These are phyloP conservation scores for Camelina laxa DNA, from an alignment of 345 rosid genomes.

Conservation along the genomic window DNA sequence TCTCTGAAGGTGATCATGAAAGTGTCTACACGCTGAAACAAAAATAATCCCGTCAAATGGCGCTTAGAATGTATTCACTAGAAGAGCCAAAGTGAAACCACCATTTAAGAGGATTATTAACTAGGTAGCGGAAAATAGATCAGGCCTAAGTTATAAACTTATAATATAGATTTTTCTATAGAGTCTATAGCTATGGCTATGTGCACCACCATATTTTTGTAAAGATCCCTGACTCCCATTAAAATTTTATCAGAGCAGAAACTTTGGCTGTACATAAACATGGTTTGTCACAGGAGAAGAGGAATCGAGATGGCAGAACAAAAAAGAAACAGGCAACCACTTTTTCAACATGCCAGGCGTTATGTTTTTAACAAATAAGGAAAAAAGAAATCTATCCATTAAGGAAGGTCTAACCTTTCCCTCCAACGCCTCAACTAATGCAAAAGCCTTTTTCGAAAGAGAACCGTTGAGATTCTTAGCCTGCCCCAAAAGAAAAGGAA, in stretches of 20 bases:
- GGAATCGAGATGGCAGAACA: background rate
- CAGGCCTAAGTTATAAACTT: constrained; percentile 7
- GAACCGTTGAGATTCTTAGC: constrained; percentile 78
- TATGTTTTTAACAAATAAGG: background rate
- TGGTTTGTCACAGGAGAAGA: constrained; percentile 6
- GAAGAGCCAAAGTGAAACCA: constrained; percentile 14
- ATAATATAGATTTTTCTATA: background rate
- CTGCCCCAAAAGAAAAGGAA: constrained; percentile 50
- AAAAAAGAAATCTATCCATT: background rate
- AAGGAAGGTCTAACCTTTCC: constrained; percentile 68
- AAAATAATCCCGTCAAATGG: constrained; percentile 9
- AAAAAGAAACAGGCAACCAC: background rate
- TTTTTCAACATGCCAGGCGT: constrained; percentile 13
- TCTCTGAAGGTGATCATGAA: constrained; percentile 79
- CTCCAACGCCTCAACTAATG: constrained; percentile 77
- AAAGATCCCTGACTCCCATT: background rate
- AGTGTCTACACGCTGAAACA: constrained; percentile 73
- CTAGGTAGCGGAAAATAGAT: background rate
- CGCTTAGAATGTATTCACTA: constrained; percentile 1
- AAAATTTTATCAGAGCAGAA: background rate
- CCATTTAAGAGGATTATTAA: background rate
- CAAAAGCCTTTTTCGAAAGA: constrained; percentile 74
- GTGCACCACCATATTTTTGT: background rate
- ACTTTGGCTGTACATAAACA: background rate
- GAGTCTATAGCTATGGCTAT: background rate